These are phyloP conservation scores for Polygonum maritimum DNA, from an alignment of 148 eudicot species.

Conservation along the genomic window DNA sequence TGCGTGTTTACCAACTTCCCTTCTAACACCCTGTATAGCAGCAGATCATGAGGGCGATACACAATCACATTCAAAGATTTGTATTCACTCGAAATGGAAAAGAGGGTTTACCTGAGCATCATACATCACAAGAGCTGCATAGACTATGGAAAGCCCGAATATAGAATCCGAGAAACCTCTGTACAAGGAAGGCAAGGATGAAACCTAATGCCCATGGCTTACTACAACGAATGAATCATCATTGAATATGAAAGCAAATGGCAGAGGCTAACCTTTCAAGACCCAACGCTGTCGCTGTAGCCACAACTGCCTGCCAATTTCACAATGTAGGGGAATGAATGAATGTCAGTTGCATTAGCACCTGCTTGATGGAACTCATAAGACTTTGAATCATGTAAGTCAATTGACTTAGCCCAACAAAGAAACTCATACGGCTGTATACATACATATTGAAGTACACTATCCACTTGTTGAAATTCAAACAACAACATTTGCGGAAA, in stretches of 20 bases:
- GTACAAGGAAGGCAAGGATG: conserved; percentile 14
- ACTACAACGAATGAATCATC: not conserved
- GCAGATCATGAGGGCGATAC: not conserved
- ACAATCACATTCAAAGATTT: not conserved
- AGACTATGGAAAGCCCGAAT: conserved; percentile 77
- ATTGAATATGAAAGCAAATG: not conserved
- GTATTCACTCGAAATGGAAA: not conserved
- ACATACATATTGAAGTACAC: no score
- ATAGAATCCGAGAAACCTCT: conserved; percentile 90
- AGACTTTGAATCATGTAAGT: not conserved
- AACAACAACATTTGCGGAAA: no score
- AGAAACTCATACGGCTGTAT: not conserved
- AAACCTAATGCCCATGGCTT: not conserved
- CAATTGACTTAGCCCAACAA: not conserved
- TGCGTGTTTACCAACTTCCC: conserved; percentile 90
- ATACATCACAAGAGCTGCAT: conserved; percentile 79
- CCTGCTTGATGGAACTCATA: not conserved
- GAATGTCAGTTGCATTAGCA: not conserved
- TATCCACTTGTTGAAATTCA: not conserved
- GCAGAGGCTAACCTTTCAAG: conserved; percentile 54
- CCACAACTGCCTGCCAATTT: conserved; percentile 6
- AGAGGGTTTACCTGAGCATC: conserved; percentile 70
- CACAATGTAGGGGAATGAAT: not conserved
- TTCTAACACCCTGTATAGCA: conserved; percentile 66
- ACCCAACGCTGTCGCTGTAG: conserved; percentile 24